phyloP scores from a whole-genome alignment of 106 monocot genomes.

The Ottelia alismoides region DNA sequence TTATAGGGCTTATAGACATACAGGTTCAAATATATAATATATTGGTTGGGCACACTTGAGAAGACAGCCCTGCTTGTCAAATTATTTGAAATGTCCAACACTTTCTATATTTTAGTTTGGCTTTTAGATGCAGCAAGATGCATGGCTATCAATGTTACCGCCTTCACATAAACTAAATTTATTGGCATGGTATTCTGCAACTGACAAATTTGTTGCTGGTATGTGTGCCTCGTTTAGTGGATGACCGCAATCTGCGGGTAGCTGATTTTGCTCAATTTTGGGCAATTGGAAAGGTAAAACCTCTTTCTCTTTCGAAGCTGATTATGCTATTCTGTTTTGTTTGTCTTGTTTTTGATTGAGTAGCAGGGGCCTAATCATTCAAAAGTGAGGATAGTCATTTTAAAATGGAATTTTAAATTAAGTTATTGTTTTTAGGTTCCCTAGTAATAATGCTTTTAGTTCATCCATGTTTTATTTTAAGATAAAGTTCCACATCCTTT shows the following conservation, averaged over 20 bases:
- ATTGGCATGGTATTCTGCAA: slow-evolving; percentile 83
- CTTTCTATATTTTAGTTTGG: slow-evolving; percentile 29
- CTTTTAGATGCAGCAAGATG: slow-evolving; percentile 38
- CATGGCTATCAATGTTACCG: slow-evolving; percentile 37
- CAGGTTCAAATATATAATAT: too few relatives aligned
- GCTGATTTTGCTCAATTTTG: slow-evolving; percentile 99
- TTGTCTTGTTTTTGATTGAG: too few relatives aligned
- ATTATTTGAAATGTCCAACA: slow-evolving; percentile 14
- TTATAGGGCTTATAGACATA: too few relatives aligned
- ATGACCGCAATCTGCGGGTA: slow-evolving; percentile 99
- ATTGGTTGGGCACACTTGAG: too few relatives aligned
- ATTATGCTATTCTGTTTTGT: slow-evolving; percentile 1
- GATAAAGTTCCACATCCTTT: too few relatives aligned
- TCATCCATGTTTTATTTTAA: too few relatives aligned
- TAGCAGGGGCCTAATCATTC: too few relatives aligned
- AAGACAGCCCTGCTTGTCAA: too few relatives aligned
- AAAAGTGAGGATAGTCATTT: too few relatives aligned
- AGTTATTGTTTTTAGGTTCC: too few relatives aligned
- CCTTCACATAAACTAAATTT: slow-evolving; percentile 59
- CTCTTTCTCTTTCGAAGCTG: slow-evolving; percentile 27
- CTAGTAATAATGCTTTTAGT: too few relatives aligned
- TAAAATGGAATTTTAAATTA: too few relatives aligned
- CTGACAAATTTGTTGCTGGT: slow-evolving; percentile 90
- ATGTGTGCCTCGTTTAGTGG: slow-evolving; percentile 97
- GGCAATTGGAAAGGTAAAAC: slow-evolving; percentile 98